phyloP scores from a whole-genome alignment of 163 green algal species.

The Volvox carteri region DNA sequence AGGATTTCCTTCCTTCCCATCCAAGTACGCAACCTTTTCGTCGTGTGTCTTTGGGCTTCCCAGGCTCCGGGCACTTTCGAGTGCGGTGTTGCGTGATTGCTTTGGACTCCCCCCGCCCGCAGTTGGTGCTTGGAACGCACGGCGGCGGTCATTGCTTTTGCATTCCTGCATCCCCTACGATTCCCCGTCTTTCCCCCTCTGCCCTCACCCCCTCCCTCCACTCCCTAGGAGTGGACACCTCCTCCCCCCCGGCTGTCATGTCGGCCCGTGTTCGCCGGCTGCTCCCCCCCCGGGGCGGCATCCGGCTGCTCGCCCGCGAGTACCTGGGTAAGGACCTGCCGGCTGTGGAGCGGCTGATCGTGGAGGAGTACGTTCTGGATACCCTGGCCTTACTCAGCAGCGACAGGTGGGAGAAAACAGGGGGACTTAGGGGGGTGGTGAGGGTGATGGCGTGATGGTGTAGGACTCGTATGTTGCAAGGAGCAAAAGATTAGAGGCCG shows the following conservation, averaged over 20 bases:
- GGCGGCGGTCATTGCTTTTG: background rate
- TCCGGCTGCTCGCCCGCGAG: conserved; percentile 78
- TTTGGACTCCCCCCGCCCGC: too few species aligned
- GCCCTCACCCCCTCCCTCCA: background rate
- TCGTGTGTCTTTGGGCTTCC: too few species aligned
- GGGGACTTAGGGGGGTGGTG: too few species aligned
- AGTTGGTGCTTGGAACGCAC: background rate
- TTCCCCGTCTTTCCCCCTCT: background rate
- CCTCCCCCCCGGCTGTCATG: background rate
- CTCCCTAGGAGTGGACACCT: conserved; percentile 18
- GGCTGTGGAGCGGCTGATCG: conserved; percentile 84
- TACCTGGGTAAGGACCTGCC: conserved; percentile 74
- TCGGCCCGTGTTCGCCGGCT: conserved; percentile 3
- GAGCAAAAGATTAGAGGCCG: too few species aligned
- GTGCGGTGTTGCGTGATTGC: too few species aligned
- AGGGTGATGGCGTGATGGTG: too few species aligned
- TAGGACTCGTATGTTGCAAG: background rate
- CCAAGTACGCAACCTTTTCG: too few species aligned
- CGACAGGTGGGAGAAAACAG: conserved; percentile 75
- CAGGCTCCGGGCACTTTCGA: too few species aligned
- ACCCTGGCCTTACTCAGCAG: conserved; percentile 82
- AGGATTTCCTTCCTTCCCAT: too few species aligned
- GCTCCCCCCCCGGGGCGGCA: conserved; percentile 77
- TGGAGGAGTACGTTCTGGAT: conserved; percentile 93
- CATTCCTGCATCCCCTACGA: background rate